Base-by-base conservation (phyloP, 1,284 basidiomycete genomes). In the Ustilago hordei region DNA sequence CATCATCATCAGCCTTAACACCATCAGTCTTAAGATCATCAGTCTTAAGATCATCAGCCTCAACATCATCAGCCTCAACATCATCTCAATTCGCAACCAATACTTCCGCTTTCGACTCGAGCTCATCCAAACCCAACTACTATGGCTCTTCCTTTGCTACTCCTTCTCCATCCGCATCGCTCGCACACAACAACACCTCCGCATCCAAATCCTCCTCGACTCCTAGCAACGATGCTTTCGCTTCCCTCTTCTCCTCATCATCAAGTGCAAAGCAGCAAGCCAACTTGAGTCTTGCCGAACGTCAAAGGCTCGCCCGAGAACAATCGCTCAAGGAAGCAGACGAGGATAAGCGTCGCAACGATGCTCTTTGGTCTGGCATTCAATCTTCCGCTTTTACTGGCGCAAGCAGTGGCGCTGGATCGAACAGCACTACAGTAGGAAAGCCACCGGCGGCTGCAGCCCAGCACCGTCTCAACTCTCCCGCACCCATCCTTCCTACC, bases 211-310 rank as follows among this genome's bases (percentile, higher is more conserved):
- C 60, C 11, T 55, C 56, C 13, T 28, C 53, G 3, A 43, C 56
- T 41, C 9, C 62, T 9, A 57, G 45, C 17, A 39, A 48, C 6
- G 81, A 84, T 60, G 82, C 82, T 5, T 84, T 84, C 62, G 76
- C 75, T 4, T 82, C 81, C 9, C 78, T 82, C 19, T 79, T 82
- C n/a, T 70, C 79, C 0, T 62, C 72, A 6, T 65, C 69, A 8
- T 64, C 69, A 15, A 52, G 60, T 15, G 41, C 68, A 39, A 64
- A 69, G 36, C 65, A 69, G 2, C 39, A 66, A 23, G 74, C 61
- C 36, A 71, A 54, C 34, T 55, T 74, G 57, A 66, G 62, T 55
- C 28, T 76, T 8, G 74, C 74, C 3, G 64, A 76, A 52, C 61
- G 71, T 35, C 78, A 79, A 36, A 61, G 52, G 23, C 65, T 66